Conservation (phyloP, 208 protist species). For the Wallacemonas collosoma region DNA sequence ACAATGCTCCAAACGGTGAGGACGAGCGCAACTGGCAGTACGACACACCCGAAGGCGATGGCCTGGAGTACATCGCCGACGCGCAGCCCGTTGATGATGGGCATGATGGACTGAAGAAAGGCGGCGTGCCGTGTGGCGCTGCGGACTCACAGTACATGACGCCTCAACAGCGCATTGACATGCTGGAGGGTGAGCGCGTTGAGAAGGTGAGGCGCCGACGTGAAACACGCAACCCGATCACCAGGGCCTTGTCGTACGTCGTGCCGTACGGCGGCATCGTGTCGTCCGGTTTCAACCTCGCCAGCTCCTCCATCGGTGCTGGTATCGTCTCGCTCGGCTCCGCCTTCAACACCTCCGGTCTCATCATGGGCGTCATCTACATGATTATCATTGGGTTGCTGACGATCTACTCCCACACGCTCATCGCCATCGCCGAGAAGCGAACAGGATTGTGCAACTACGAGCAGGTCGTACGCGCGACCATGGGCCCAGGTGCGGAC, state of each 20-base stretch:
- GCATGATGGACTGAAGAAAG: background rate
- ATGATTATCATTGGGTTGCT: conserved; percentile 52
- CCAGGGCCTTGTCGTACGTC: conserved; percentile 29
- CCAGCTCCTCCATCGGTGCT: conserved; percentile 58
- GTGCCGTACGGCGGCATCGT: conserved; percentile 69
- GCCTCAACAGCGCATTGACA: conserved; percentile 31
- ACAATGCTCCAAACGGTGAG: background rate
- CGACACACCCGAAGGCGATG: conserved; percentile 29
- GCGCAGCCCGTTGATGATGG: background rate
- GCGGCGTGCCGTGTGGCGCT: background rate
- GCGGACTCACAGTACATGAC: background rate
- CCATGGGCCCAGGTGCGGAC: conserved; percentile 50
- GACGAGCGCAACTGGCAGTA: conserved; percentile 1
- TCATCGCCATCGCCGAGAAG: conserved; percentile 39
- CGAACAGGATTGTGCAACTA: conserved; percentile 52
- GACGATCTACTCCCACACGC: conserved; percentile 59
- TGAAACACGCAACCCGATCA: conserved; percentile 21
- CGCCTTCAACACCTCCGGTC: conserved; percentile 50
- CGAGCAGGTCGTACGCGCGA: conserved; percentile 45
- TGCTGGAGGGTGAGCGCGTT: conserved; percentile 36
- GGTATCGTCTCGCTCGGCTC: conserved; percentile 70
- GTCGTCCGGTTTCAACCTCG: conserved; percentile 62
- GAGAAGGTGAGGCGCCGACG: conserved; percentile 42
- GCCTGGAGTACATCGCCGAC: conserved; percentile 32
- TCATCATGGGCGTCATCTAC: conserved; percentile 65